A percentile compares a stretch with the other conserved stretches of the same genome.
Conservation (phyloP, 257 asterid genomes). For the Scutellaria minor region DNA sequence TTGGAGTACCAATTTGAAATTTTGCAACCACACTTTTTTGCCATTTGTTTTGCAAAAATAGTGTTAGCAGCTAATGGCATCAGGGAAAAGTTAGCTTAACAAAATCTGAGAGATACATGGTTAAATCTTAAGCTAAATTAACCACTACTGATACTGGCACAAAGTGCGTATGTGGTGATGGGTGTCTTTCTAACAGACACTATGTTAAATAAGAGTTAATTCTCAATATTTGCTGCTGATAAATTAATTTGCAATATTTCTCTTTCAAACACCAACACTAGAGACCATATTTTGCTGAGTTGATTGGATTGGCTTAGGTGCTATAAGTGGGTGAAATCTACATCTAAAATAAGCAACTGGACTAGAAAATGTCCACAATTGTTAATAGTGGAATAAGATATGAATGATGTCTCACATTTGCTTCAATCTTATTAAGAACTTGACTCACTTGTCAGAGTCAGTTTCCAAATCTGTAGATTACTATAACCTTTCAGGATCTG, state of each 20-base stretch:
- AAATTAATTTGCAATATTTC: background rate
- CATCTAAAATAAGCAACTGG: background rate
- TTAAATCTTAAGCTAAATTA: background rate
- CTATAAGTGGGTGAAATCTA: background rate
- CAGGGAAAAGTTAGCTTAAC: background rate
- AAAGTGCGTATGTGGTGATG: background rate
- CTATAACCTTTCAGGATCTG: background rate
- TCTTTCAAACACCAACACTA: background rate
- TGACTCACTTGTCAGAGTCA: background rate
- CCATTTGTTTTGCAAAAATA: background rate
- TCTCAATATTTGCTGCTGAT: background rate
- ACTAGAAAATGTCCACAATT: background rate
- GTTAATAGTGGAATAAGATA: background rate
- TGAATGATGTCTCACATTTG: background rate
- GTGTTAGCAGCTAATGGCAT: background rate
- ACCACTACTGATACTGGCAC: conserved; percentile 4
- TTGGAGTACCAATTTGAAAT: background rate
- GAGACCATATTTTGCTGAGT: background rate
- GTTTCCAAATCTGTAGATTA: background rate
- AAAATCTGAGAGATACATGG: background rate
- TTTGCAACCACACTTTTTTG: background rate
- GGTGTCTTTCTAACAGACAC: background rate
- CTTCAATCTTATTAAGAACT: background rate
- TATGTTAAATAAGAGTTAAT: background rate
- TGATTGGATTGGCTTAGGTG: background rate